Base-by-base conservation (phyloP, 2,329 filamentous ascomycete species). In the Ophiosphaerella korrae region DNA sequence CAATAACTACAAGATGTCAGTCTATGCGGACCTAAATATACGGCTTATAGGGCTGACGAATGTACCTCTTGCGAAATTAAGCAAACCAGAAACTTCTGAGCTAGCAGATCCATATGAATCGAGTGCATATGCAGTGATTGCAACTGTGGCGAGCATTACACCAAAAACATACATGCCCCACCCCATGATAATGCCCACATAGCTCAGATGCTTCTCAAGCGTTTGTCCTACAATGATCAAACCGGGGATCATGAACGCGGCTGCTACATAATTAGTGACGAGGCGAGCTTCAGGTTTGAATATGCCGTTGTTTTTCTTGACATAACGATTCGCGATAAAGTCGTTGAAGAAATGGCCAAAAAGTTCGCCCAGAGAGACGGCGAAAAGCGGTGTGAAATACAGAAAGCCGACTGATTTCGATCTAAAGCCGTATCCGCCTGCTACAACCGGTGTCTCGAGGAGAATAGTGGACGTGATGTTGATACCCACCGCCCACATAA, bases 341-440 rank as follows among this genome's bases (percentile, higher is more conserved):
- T 74, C 70, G 50, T 74, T 74, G 60, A 73, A 72, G 57, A 65
- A 74, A 46, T 74, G 67, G 38, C 72, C 71, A 55, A 67, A 73
- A 31, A 62, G 29, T 49, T 72, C 69, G 14, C 68, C 70, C 14
- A 71, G 34, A 7, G 63, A 23, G 34, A 70, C 71, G 7, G 68
- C 72, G 26, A 74, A 61, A 37, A 73, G 68, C 3, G 72, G 71
- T 1, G 72, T 68, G 35, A 74, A 62, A 55, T 67, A 71, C n/a
- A 71, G 59, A 24, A 62, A 62, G 7, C 71, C 68, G 26, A 68
- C 52, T 9, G 61, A 60, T 36, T 56, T 58, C 14, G 55, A 41
- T 16, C 45, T 50, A 41, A 63, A 65, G 34, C 59, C 58, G 44
- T 67, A 67, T 12, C 63, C 63, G 11, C 61, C 61, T 5, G 42